phyloP scores from a whole-genome alignment of 108 stramenopile genomes.

The Nitzschia sp. region DNA sequence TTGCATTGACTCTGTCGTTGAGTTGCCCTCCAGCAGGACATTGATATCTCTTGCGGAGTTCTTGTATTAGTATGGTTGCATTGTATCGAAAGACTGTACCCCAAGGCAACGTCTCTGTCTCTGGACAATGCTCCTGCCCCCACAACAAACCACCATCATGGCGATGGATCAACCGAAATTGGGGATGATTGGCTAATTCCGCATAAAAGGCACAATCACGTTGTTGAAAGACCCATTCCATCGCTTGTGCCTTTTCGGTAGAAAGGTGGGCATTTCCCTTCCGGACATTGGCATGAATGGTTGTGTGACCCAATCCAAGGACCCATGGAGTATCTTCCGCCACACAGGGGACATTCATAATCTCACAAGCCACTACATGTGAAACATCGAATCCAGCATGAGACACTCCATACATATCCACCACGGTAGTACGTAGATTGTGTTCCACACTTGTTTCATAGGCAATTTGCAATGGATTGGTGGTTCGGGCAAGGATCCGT shows the following conservation, averaged over 20 bases:
- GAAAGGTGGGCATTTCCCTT: neutral
- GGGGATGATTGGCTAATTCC: neutral
- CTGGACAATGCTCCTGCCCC: too few relatives aligned
- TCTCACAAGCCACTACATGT: neutral
- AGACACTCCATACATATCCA: constrained; percentile 2
- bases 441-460: neutral
- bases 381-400: constrained; percentile 1
- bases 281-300: neutral
- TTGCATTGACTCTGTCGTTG: too few relatives aligned
- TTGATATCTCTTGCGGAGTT: too few relatives aligned
- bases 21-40: too few relatives aligned
- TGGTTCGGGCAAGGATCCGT: neutral
- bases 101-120: too few relatives aligned
- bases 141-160: neutral
- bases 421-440: neutral
- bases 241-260: neutral
- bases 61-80: too few relatives aligned
- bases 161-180: neutral
- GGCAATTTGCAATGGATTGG: constrained; percentile 3
- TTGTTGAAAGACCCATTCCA: constrained; percentile 6
- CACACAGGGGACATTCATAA: neutral
- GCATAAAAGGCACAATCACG: constrained; percentile 9
- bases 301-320: neutral
- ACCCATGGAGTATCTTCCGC: neutral
- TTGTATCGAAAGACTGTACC: too few relatives aligned